phyloP scores from a whole-genome alignment of 1,284 basidiomycete species.

The Limonomyces culmigenus region DNA sequence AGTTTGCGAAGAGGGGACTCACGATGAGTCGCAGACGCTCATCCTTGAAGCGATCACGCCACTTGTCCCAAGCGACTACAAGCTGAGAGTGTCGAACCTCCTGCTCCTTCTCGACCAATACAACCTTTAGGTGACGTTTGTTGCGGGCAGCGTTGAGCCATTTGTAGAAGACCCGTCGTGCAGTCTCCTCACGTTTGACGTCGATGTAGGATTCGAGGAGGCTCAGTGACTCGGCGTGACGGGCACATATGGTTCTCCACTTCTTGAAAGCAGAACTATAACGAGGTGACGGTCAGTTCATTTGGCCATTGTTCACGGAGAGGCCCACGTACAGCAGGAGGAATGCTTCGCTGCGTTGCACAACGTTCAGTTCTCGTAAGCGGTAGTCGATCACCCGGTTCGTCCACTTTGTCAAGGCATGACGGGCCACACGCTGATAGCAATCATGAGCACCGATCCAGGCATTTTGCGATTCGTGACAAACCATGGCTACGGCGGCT shows the following conservation, averaged over 20 bases:
- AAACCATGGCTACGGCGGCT: conserved; percentile 24
- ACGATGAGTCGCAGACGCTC: conserved; percentile 48
- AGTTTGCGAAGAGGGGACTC: conserved; percentile 10
- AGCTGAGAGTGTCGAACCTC: conserved; percentile 34
- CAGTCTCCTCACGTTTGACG: conserved; percentile 58
- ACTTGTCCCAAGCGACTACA: conserved; percentile 51
- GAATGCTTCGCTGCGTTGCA: conserved; percentile 28
- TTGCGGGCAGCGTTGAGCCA: conserved; percentile 48
- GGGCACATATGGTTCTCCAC: conserved; percentile 44
- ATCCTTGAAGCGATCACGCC: conserved; percentile 52
- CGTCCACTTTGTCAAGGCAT: conserved; percentile 41
- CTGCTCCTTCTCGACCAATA: conserved; percentile 42
- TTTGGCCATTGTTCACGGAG: neutral
- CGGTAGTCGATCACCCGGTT: conserved; percentile 57
- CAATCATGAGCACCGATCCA: conserved; percentile 4
- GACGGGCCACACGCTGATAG: conserved; percentile 21
- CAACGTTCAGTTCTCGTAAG: conserved; percentile 45
- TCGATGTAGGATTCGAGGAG: conserved; percentile 70
- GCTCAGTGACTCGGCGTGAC: conserved; percentile 50
- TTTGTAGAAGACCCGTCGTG: conserved; percentile 48
- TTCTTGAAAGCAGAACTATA: conserved; percentile 38
- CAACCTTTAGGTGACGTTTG: conserved; percentile 34
- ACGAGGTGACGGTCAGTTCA: conserved; percentile 1
- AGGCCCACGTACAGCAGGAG: conserved; percentile 29
- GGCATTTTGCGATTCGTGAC: conserved; percentile 4